A percentile compares a stretch with the other conserved stretches of the same genome.
These are phyloP conservation scores for Scedosporium apiospermum DNA, from an alignment of 2,329 filamentous ascomycete genomes.

Conservation along the genomic window DNA sequence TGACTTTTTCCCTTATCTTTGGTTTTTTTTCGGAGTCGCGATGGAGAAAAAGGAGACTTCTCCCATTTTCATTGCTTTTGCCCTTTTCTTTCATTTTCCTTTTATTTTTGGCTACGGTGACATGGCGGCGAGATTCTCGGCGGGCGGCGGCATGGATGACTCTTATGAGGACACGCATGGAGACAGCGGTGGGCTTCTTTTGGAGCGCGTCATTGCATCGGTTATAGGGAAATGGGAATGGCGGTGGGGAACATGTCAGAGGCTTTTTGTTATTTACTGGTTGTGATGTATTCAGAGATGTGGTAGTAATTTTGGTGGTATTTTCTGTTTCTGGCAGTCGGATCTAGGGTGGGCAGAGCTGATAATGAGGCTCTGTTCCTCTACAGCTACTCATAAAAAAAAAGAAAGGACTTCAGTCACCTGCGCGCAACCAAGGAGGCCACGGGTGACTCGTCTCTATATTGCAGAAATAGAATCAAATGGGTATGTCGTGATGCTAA, in stretches of 20 bases:
- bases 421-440: not conserved
- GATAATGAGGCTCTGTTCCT: no score
- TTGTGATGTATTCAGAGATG: not conserved
- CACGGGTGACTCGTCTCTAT: not conserved
- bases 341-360: no score
- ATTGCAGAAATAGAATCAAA: not conserved
- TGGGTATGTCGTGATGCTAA: not conserved
- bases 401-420: no score
- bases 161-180: conserved; percentile 1
- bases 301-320: not conserved
- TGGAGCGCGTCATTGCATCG: not conserved
- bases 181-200: not conserved
- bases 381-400: no score
- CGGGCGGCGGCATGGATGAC: not conserved
- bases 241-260: not conserved
- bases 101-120: not conserved
- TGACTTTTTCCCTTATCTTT: not conserved
- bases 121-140: not conserved
- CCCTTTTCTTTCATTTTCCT: not conserved
- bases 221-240: not conserved
- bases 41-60: not conserved
- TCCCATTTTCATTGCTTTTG: not conserved
- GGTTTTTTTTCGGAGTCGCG: not conserved
- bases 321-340: not conserved
- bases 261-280: not conserved